phyloP scores from a whole-genome alignment of 192 early-diverging fungal species.

The Geranomyces michiganensis region DNA sequence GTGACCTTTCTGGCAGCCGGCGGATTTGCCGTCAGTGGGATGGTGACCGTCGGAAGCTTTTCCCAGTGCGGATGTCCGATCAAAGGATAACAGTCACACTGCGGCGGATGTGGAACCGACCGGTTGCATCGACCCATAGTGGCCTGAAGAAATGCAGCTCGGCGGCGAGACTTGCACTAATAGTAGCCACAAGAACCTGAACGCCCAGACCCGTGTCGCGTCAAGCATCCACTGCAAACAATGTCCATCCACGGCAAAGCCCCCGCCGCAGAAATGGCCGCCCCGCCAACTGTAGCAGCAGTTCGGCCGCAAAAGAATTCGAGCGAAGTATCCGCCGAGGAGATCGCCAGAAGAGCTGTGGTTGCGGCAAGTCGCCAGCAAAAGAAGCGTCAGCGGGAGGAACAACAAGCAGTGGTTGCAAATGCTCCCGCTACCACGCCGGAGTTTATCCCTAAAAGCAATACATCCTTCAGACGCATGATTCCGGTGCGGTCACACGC shows the following conservation, averaged over 20 bases:
- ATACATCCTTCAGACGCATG: background rate
- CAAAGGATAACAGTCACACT: slow-evolving; percentile 20
- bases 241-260: no score
- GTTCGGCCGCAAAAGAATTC: background rate
- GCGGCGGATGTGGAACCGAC: background rate
- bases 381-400: background rate
- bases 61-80: slow-evolving; percentile 30
- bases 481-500: background rate
- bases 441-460: background rate
- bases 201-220: no score
- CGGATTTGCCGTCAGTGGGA: background rate
- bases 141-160: no score
- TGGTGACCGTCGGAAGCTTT: slow-evolving; percentile 16
- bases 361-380: background rate
- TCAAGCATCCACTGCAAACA: no score
- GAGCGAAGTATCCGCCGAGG: background rate
- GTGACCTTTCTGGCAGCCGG: background rate
- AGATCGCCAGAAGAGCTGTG: background rate
- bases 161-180: no score
- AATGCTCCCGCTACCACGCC: background rate
- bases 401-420: background rate
- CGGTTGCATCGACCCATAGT: background rate
- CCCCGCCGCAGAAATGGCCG: no score
- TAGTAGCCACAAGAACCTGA: no score
- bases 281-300: no score